Conservation (phyloP, 1,284 basidiomycete species). For the Ganoderma sinense region DNA sequence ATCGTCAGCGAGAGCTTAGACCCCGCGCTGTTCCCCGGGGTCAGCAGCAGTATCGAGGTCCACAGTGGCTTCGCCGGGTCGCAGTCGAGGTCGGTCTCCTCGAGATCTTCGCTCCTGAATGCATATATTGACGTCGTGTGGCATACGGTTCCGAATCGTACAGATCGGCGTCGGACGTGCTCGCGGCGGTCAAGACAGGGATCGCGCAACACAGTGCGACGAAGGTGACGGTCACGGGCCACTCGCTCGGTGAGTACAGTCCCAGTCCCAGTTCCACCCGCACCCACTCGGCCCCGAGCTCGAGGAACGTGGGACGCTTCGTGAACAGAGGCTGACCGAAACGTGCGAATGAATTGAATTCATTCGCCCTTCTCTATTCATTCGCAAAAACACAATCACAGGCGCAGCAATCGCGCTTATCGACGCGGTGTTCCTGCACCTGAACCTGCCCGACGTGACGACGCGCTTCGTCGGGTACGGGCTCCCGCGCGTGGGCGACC, state of each 20-base stretch:
- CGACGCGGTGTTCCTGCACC: constrained; percentile 53
- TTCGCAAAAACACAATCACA: constrained; percentile 9
- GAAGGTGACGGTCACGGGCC: constrained; percentile 46
- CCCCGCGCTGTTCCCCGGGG: constrained; percentile 60
- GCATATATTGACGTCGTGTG: not conserved
- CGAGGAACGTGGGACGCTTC: not conserved
- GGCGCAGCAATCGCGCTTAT: constrained; percentile 56
- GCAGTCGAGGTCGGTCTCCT: constrained; percentile 53
- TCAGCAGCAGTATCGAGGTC: constrained; percentile 53
- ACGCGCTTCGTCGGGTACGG: constrained; percentile 54
- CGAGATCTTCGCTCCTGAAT: not conserved
- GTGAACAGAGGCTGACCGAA: not conserved
- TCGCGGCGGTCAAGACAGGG: constrained; percentile 45
- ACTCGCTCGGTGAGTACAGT: constrained; percentile 47
- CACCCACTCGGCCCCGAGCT: constrained; percentile 15
- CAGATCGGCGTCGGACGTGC: constrained; percentile 45
- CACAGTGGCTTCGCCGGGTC: constrained; percentile 64
- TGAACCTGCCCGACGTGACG: constrained; percentile 48
- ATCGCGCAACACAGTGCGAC: constrained; percentile 38
- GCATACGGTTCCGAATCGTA: not conserved
- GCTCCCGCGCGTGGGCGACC: constrained; percentile 69
- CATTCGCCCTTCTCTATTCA: not conserved
- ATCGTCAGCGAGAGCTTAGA: constrained; percentile 39
- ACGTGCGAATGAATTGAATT: not conserved
- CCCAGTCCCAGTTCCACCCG: no score